These are phyloP conservation scores for Amanita molliuscula DNA, from an alignment of 768 basidiomycete genomes.

Conservation along the genomic window DNA sequence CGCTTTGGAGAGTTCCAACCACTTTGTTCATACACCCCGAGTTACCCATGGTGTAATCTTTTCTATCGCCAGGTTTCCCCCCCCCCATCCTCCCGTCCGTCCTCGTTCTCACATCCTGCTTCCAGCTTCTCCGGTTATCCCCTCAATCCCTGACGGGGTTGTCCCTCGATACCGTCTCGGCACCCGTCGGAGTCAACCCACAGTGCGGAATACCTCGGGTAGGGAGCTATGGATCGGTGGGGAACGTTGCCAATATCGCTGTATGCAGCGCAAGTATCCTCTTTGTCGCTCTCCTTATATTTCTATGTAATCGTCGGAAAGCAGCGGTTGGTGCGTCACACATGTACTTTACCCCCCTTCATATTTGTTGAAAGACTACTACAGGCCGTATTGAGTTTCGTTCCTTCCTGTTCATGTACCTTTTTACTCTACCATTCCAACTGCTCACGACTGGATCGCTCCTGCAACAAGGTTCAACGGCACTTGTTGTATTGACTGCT, in stretches of 20 bases:
- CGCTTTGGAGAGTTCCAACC: slow-evolving; percentile 66
- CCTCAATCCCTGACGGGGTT: slow-evolving; percentile 25
- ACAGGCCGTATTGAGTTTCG: slow-evolving; percentile 64
- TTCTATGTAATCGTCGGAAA: slow-evolving; percentile 49
- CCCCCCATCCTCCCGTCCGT: slow-evolving; percentile 5
- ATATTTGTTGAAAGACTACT: not conserved
- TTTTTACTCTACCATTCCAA: slow-evolving; percentile 68
- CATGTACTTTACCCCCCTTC: not conserved
- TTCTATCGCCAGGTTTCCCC: slow-evolving; percentile 74
- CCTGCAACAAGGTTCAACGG: slow-evolving; percentile 64
- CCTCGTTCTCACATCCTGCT: not conserved
- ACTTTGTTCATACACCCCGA: slow-evolving; percentile 59
- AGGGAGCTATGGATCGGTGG: slow-evolving; percentile 48
- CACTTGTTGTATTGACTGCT: slow-evolving; percentile 60
- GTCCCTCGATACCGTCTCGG: slow-evolving; percentile 35
- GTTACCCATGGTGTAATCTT: slow-evolving; percentile 90
- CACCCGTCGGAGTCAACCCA: slow-evolving; percentile 79
- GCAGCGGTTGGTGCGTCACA: slow-evolving; percentile 66
- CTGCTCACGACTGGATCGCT: slow-evolving; percentile 74
- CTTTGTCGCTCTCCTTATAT: slow-evolving; percentile 46
- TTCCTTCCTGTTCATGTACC: slow-evolving; percentile 53
- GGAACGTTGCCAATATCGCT: slow-evolving; percentile 82
- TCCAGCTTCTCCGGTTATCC: slow-evolving; percentile 28
- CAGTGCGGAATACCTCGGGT: slow-evolving; percentile 66
- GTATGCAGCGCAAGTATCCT: slow-evolving; percentile 68